Evolutionary conservation across 768 basidiomycete species (phyloP), one percentile per base, ranked within the genome.

Genomic region (Leccinum olivaceopallidum): DNA sequence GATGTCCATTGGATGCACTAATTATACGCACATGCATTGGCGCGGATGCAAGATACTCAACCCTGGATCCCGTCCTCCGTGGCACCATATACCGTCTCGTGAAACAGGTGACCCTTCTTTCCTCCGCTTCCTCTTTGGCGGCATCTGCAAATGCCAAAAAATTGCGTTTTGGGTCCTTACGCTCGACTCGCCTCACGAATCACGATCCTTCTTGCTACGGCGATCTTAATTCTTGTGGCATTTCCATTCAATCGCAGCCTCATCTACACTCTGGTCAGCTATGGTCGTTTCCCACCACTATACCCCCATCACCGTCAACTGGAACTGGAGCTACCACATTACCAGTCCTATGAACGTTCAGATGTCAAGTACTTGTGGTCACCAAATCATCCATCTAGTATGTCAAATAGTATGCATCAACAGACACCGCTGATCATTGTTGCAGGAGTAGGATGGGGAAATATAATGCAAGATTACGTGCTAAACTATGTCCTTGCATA

Each of bases 341-440:
- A 81, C 53, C 61, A 72, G 44, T 24, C 57, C 0, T 69, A 78
- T 4, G 74, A 78, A 37, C 77, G 67, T 4, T 62, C 64, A 22
- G 62, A 71, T 14, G 69, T 72, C 36, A 77, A 75, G 57, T 83
- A 78, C 58, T 55, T 85, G 6, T 83, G 75, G 71, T 71, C 81
- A 20, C 76, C 80, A n/a, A 82, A 81, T 59, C 81, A 84, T 63
- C 77, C 73, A 55, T 51, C 36, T 54, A 34, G 60, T 61, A 62
- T 56, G 51, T 24, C 39, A 8, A 28, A 20, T 12, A 37, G 9
- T 5, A 12, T 5, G 0, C 22, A 13, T 6, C 16, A 12, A 20
- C 32, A 52, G 36, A 55, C 30, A 22, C 26, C 5, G 26, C 57
- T 67, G 5, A 69, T 26, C 18, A 26, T 50, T 37, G 5, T 22